Conservation (phyloP, 768 basidiomycete species). For the Hemileccinum impolitum region DNA sequence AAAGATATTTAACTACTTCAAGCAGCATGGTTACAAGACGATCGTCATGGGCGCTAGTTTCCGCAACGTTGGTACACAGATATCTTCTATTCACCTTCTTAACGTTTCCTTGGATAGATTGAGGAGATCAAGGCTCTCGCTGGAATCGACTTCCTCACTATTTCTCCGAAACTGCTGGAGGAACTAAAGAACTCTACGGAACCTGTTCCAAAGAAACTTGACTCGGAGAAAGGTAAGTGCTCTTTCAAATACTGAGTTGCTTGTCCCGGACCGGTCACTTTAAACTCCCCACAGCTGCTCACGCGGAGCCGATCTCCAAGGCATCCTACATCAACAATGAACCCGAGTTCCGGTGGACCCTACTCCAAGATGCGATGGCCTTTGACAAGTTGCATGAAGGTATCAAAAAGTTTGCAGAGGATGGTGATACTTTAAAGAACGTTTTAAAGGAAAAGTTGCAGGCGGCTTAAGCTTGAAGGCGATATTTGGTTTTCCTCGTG, state of each 20-base stretch:
- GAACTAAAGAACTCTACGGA: conserved; percentile 76
- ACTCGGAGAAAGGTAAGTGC: conserved; percentile 52
- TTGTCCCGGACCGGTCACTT: too few relatives aligned
- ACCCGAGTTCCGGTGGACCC: conserved; percentile 88
- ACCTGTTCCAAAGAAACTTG: conserved; percentile 80
- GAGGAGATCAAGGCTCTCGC: conserved; percentile 93
- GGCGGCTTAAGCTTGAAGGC: conserved; percentile 9
- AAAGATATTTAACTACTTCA: conserved; percentile 98
- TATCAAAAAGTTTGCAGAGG: conserved; percentile 95
- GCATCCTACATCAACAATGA: conserved; percentile 85
- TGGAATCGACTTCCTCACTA: conserved; percentile 95
- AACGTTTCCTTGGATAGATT: conserved; percentile 38
- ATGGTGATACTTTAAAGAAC: conserved; percentile 80
- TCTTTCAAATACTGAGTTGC: too few relatives aligned
- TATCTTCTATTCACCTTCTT: background rate
- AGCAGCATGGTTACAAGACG: conserved; percentile 94
- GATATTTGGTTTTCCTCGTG: background rate
- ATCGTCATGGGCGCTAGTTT: conserved; percentile 99
- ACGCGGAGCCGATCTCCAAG: conserved; percentile 67
- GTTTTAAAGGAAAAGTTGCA: conserved; percentile 66
- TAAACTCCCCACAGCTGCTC: conserved; percentile 39
- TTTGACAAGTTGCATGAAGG: conserved; percentile 97
- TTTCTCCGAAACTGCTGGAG: conserved; percentile 83
- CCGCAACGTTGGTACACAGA: conserved; percentile 69
- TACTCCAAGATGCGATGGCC: conserved; percentile 90